A percentile compares a stretch with the other conserved stretches of the same genome.
phyloP scores from a whole-genome alignment of 108 stramenopile species.

The Discostella pseudostelligera region DNA sequence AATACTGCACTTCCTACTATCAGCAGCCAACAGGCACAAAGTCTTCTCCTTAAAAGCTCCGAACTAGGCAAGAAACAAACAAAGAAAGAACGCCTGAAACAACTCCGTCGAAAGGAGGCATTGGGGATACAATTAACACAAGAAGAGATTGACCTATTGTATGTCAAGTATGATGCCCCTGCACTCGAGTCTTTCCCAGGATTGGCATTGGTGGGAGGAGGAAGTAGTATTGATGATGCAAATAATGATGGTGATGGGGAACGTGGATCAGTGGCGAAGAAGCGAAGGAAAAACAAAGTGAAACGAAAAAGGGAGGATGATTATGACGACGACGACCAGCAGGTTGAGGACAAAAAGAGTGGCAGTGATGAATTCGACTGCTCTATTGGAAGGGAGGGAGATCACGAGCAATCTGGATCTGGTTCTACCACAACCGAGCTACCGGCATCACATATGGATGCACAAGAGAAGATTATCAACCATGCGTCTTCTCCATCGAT shows the following conservation, averaged over 20 bases:
- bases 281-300: constrained; percentile 26
- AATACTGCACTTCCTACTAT: constrained; percentile 19
- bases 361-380: not conserved
- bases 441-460: no score
- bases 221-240: not conserved
- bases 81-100: constrained; percentile 71
- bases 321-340: constrained; percentile 3
- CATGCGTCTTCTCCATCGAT: not conserved
- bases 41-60: constrained; percentile 38
- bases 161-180: constrained; percentile 46
- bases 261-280: constrained; percentile 14
- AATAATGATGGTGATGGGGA: constrained; percentile 13
- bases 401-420: constrained; percentile 7
- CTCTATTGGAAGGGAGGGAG: constrained; percentile 1
- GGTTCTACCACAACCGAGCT: constrained; percentile 4
- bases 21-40: constrained; percentile 28
- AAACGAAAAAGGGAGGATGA: constrained; percentile 4
- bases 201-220: not conserved
- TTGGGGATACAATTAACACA: constrained; percentile 61
- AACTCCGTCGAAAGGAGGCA: constrained; percentile 63
- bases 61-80: constrained; percentile 55
- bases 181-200: constrained; percentile 8
- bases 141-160: constrained; percentile 73
- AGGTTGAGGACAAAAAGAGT: not conserved
- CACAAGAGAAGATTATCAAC: not conserved